A percentile compares a stretch with the other conserved stretches of the same genome.
These are phyloP conservation scores for Chlorella sp. DNA, from an alignment of 139 green algal genomes.

Conservation along the genomic window DNA sequence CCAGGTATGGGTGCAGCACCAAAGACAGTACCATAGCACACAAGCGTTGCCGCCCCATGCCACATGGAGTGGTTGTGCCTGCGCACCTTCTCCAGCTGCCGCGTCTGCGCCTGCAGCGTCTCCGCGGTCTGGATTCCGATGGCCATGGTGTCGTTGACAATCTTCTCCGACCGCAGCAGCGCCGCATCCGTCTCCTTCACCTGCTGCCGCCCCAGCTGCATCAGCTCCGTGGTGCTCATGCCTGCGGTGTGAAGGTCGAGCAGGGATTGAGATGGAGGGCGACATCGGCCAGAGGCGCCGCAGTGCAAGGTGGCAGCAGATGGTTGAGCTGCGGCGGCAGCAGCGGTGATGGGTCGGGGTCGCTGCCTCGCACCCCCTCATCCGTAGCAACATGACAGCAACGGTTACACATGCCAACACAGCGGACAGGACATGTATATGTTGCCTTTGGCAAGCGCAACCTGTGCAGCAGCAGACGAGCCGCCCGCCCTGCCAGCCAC, in stretches of 20 bases:
- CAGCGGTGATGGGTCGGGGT: too few species aligned
- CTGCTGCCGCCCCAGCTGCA: conserved; percentile 71
- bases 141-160: conserved; percentile 80
- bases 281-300: too few species aligned
- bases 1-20: not conserved
- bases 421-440: conserved; percentile 5
- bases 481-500: too few species aligned
- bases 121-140: conserved; percentile 84
- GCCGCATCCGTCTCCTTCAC: conserved; percentile 79
- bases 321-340: not conserved
- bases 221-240: conserved; percentile 79
- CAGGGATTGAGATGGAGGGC: too few species aligned
- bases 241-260: conserved; percentile 48
- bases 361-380: not conserved
- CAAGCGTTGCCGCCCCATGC: not conserved
- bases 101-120: conserved; percentile 78
- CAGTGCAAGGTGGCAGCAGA: not conserved
- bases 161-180: conserved; percentile 66
- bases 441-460: too few species aligned
- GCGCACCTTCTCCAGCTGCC: conserved; percentile 77
- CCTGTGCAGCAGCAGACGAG: too few species aligned
- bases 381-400: not conserved
- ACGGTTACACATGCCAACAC: too few species aligned
- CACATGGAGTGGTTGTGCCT: not conserved
- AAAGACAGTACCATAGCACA: not conserved